These are phyloP conservation scores for Hypoxylon lenormandii DNA, from an alignment of 495 filamentous ascomycete species.

Conservation along the genomic window DNA sequence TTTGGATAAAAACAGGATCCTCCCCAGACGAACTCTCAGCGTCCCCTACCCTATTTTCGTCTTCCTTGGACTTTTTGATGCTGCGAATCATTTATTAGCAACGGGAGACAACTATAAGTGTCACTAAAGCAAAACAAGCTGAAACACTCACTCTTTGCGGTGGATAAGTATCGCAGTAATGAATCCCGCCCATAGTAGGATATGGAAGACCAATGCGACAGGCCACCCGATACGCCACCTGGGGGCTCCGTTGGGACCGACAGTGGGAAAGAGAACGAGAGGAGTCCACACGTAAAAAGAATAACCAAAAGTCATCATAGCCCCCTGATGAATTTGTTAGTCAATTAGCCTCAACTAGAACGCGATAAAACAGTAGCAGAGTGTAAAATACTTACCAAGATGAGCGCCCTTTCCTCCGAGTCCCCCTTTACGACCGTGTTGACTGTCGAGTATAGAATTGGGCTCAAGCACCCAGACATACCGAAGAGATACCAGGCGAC, in stretches of 20 bases:
- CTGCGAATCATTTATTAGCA: not conserved
- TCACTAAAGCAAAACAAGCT: not conserved
- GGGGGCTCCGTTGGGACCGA: constrained; percentile 59
- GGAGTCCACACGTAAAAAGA: constrained; percentile 64
- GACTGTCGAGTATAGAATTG: constrained; percentile 61
- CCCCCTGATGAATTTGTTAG: constrained; percentile 48
- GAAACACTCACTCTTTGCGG: constrained; percentile 49
- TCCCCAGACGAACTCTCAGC: constrained; percentile 24
- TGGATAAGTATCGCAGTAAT: constrained; percentile 53
- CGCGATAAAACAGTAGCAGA: too few species aligned
- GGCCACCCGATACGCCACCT: constrained; percentile 63
- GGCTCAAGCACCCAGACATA: constrained; percentile 56
- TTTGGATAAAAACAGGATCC: constrained; percentile 28
- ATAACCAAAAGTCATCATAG: constrained; percentile 66
- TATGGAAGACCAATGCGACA: constrained; percentile 55
- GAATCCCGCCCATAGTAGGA: constrained; percentile 60
- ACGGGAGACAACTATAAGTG: too few species aligned
- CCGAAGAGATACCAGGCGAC: constrained; percentile 63
- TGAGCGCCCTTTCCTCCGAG: constrained; percentile 61
- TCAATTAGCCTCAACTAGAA: too few species aligned
- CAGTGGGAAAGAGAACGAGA: constrained; percentile 59
- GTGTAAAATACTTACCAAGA: constrained; percentile 50
- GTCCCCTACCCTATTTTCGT: not conserved
- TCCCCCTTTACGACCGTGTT: constrained; percentile 62
- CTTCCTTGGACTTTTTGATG: not conserved